A percentile compares a stretch with the other conserved stretches of the same genome.
Evolutionary conservation across 2,329 filamentous ascomycete species (phyloP).

Genomic region (Xylaria sp.): DNA sequence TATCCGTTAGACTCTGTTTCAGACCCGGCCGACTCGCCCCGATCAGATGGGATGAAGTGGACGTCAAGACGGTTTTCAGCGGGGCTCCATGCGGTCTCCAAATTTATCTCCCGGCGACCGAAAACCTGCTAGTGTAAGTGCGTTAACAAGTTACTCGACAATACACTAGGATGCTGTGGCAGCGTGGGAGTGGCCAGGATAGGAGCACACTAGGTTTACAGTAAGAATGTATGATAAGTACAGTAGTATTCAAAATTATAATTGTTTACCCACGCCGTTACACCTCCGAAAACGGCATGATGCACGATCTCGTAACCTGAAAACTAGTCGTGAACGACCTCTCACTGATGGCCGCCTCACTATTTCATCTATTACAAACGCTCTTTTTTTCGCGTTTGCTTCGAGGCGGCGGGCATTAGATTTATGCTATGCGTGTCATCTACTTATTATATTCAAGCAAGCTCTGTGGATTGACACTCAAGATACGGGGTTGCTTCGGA

Average conservation of each 20-base stretch:
- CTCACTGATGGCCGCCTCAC: constrained; percentile 5
- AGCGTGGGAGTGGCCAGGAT: constrained; percentile 6
- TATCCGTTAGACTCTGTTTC: constrained; percentile 30
- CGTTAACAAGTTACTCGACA: constrained; percentile 1
- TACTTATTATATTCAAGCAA: constrained; percentile 2
- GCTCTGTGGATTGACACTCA: neutral
- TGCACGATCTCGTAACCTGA: neutral
- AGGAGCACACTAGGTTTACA: neutral
- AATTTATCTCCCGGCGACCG: constrained; percentile 32
- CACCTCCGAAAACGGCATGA: constrained; percentile 7
- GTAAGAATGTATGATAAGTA: constrained; percentile 2
- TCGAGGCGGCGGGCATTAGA: neutral
- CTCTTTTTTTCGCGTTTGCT: neutral
- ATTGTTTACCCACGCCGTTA: neutral
- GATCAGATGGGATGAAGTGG: constrained; percentile 25
- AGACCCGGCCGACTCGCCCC: constrained; percentile 26
- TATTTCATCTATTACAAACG: constrained; percentile 18
- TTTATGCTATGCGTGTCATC: neutral
- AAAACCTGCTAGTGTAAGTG: constrained; percentile 4
- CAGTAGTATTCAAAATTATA: neutral
- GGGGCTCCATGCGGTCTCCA: constrained; percentile 36
- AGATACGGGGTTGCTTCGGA: constrained; percentile 5
- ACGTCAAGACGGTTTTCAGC: constrained; percentile 14
- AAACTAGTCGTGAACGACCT: neutral
- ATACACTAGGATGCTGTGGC: neutral